These are phyloP conservation scores for Mortierella sp. DNA, from an alignment of 371 early-diverging fungal species.

Conservation along the genomic window DNA sequence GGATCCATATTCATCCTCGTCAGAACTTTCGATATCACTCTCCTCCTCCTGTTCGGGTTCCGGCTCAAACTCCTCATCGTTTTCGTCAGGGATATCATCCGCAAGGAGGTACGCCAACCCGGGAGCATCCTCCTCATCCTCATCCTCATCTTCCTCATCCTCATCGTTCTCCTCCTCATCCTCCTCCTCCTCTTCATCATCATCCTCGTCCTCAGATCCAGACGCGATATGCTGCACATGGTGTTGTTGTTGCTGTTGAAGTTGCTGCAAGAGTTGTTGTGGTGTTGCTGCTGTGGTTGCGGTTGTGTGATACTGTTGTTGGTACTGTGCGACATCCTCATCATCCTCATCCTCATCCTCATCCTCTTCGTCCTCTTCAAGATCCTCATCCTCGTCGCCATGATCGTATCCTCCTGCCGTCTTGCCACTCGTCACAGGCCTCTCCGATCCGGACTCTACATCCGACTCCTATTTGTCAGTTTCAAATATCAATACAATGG, in stretches of 20 bases:
- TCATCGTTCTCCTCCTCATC: constrained; percentile 40
- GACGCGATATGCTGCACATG: constrained; percentile 8
- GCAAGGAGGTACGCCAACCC: constrained; percentile 42
- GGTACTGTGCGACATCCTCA: constrained; percentile 14
- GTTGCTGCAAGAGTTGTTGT: not conserved
- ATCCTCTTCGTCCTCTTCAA: constrained; percentile 31
- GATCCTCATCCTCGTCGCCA: constrained; percentile 36
- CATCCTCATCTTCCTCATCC: constrained; percentile 31
- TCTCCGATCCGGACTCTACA: constrained; percentile 30
- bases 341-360: constrained; percentile 33
- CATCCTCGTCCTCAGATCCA: constrained; percentile 38
- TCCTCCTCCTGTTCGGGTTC: constrained; percentile 48
- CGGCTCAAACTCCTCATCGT: constrained; percentile 54
- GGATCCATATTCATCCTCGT: constrained; percentile 48
- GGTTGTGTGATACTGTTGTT: not conserved
- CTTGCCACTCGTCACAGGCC: constrained; percentile 31
- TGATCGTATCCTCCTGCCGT: constrained; percentile 27
- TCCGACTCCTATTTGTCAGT: constrained; percentile 34
- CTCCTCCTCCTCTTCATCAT: constrained; percentile 32
- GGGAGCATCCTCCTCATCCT: constrained; percentile 40
- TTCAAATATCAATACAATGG: not conserved
- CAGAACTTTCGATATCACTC: constrained; percentile 48
- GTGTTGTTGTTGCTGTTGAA: constrained; percentile 4
- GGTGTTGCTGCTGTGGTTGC: not conserved
- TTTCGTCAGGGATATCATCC: constrained; percentile 44